phyloP scores from a whole-genome alignment of 805 yeast species.

The Clavispora fructus region DNA sequence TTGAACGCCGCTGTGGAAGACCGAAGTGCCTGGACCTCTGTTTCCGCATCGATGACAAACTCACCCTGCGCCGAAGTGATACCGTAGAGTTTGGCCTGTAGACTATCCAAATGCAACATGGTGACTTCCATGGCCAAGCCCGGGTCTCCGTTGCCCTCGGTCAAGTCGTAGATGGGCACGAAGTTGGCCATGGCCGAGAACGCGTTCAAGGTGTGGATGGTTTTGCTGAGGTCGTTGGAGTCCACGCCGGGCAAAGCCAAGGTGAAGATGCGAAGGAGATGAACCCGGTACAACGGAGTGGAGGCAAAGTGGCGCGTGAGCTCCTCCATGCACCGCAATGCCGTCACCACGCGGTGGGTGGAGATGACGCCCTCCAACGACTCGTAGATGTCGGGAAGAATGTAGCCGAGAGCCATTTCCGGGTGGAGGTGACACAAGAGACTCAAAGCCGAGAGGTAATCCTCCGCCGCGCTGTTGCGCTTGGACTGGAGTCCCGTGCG shows the following conservation, averaged over 20 bases:
- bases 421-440: constrained; percentile 64
- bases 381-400: constrained; percentile 71
- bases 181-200: constrained; percentile 67
- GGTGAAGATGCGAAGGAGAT: constrained; percentile 67
- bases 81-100: constrained; percentile 40
- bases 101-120: constrained; percentile 52
- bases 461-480: constrained; percentile 47
- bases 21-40: constrained; percentile 52
- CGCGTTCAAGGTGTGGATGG: constrained; percentile 61
- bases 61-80: constrained; percentile 8
- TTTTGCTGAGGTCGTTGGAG: constrained; percentile 74
- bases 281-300: constrained; percentile 65
- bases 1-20: constrained; percentile 73
- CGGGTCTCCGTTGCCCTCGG: constrained; percentile 37
- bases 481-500: constrained; percentile 78
- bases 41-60: constrained; percentile 38
- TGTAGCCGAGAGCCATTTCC: constrained; percentile 43
- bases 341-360: constrained; percentile 73
- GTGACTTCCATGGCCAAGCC: constrained; percentile 50
- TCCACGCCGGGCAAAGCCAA: constrained; percentile 79
- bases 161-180: constrained; percentile 65
- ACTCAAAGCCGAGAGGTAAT: constrained; percentile 55
- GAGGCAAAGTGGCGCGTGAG: constrained; percentile 62
- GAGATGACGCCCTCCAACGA: constrained; percentile 65
- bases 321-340: constrained; percentile 62